Evolutionary conservation across 306 rosid genomes (phyloP).

Genomic region (Cucurbita maxima): DNA sequence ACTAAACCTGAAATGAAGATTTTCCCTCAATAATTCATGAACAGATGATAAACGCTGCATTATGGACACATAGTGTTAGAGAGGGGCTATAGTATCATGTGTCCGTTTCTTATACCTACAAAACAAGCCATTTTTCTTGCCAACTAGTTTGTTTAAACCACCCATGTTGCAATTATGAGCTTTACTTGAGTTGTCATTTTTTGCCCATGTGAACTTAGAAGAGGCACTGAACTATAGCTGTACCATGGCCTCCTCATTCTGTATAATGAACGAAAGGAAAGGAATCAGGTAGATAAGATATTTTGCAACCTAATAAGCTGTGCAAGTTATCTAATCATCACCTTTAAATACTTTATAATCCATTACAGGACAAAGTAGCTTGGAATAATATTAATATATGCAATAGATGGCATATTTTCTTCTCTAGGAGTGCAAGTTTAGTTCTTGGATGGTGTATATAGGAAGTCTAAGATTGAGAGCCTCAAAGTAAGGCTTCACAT

Average conservation of each 20-base stretch:
- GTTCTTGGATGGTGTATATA: neutral
- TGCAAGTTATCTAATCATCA: too few relatives aligned
- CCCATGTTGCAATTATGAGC: slow-evolving; percentile 15
- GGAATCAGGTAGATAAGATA: neutral
- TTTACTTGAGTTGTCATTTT: neutral
- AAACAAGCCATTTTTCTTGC: slow-evolving; percentile 7
- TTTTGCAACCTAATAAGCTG: neutral
- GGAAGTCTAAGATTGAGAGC: neutral
- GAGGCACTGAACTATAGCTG: neutral
- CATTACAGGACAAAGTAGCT: neutral
- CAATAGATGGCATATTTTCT: neutral
- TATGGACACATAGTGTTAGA: neutral
- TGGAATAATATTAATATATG: neutral
- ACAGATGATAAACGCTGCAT: neutral
- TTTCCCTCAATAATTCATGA: neutral
- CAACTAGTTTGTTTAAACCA: slow-evolving; percentile 12
- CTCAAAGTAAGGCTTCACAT: neutral
- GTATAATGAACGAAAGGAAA: neutral
- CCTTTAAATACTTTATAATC: neutral
- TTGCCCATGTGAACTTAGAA: slow-evolving; percentile 8
- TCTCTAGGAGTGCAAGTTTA: neutral
- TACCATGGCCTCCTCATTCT: neutral
- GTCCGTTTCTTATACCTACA: neutral
- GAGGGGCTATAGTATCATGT: slow-evolving; percentile 8
- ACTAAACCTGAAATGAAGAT: neutral